Percentiles rank a stretch among this genome's conserved stretches.
These are phyloP conservation scores for Cytospora paraplurivora DNA, from an alignment of 2,329 filamentous ascomycete genomes.

Conservation along the genomic window DNA sequence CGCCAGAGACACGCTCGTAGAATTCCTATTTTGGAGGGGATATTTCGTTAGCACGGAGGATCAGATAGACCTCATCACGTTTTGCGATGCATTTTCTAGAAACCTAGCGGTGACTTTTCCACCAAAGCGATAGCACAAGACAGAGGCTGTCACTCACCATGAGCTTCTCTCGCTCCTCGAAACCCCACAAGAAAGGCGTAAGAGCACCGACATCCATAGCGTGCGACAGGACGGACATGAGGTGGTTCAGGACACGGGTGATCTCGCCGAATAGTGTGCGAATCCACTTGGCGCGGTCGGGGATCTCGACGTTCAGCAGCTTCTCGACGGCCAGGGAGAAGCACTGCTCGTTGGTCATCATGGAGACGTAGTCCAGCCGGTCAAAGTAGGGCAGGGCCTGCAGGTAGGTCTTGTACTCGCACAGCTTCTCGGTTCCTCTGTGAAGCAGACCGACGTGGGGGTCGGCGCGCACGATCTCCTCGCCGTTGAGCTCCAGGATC, in stretches of 20 bases:
- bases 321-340: constrained; percentile 96
- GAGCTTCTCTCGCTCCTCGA: constrained; percentile 98
- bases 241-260: constrained; percentile 90
- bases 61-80: background rate
- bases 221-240: constrained; percentile 97
- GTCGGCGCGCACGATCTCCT: constrained; percentile 95
- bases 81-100: background rate
- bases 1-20: constrained; percentile 98
- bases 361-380: constrained; percentile 96
- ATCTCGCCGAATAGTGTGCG: constrained; percentile 94
- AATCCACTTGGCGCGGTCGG: constrained; percentile 94
- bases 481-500: constrained; percentile 96
- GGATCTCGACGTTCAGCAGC: constrained; percentile 94
- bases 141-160: constrained; percentile 68
- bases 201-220: constrained; percentile 98
- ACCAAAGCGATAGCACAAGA: constrained; percentile 20
- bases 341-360: constrained; percentile 99
- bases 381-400: constrained; percentile 99
- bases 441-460: constrained; percentile 96
- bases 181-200: constrained; percentile 98
- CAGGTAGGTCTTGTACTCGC: constrained; percentile 99
- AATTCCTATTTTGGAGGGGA: constrained; percentile 71
- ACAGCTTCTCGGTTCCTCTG: constrained; percentile 97
- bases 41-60: constrained; percentile 12
- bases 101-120: constrained; percentile 12